These are phyloP conservation scores for Neurospora tetraspora DNA, from an alignment of 495 filamentous ascomycete genomes.

Conservation along the genomic window DNA sequence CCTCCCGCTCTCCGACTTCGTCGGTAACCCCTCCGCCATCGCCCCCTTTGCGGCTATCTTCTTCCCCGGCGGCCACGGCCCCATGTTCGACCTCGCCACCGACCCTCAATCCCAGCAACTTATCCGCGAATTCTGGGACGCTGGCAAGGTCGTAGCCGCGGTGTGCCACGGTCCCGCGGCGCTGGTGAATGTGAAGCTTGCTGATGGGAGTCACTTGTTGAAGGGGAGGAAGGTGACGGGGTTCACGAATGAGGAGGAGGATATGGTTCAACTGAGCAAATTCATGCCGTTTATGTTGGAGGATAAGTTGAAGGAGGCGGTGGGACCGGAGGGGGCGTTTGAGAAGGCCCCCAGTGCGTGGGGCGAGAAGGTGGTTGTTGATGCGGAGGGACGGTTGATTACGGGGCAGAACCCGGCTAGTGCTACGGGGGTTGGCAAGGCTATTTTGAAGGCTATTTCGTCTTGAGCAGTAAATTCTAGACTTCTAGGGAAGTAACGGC, in stretches of 20 bases:
- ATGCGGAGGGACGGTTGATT: conserved; percentile 44
- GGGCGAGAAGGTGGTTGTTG: conserved; percentile 50
- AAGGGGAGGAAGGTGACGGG: conserved; percentile 51
- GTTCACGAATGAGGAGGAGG: conserved; percentile 62
- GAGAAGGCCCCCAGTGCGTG: conserved; percentile 50
- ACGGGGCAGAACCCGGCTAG: conserved; percentile 70
- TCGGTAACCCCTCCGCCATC: conserved; percentile 47
- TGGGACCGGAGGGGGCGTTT: conserved; percentile 42
- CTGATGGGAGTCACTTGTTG: conserved; percentile 40
- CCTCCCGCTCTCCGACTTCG: conserved; percentile 37
- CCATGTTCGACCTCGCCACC: conserved; percentile 59
- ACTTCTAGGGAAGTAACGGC: not conserved
- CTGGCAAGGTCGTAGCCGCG: conserved; percentile 52
- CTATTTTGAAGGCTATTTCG: conserved; percentile 22
- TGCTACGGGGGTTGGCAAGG: conserved; percentile 48
- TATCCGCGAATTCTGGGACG: conserved; percentile 48
- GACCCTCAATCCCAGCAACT: conserved; percentile 43
- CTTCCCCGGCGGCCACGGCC: conserved; percentile 71
- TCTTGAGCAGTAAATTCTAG: not conserved
- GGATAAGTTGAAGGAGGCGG: conserved; percentile 38
- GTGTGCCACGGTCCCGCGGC: conserved; percentile 62
- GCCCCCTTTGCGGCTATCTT: conserved; percentile 46
- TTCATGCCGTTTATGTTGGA: conserved; percentile 59
- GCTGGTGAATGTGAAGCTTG: conserved; percentile 46
- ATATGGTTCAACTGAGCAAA: conserved; percentile 26